A percentile compares a stretch with the other conserved stretches of the same genome.
phyloP scores from a whole-genome alignment of 768 basidiomycete genomes.

The Tephrocybe sp. region DNA sequence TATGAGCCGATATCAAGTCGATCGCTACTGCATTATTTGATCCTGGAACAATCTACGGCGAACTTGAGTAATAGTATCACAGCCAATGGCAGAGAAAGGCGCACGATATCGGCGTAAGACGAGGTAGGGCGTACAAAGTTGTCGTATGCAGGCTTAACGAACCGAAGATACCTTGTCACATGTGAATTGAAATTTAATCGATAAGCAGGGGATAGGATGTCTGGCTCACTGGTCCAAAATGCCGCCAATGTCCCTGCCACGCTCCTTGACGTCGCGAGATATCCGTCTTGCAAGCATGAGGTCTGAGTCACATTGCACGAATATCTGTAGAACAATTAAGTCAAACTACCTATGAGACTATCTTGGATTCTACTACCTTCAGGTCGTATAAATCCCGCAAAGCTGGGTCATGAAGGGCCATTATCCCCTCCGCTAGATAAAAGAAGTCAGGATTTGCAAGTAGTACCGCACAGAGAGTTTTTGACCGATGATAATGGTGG shows the following conservation, averaged over 20 bases:
- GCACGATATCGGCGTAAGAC: conserved; percentile 85
- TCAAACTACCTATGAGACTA: no score
- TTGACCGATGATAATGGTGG: conserved; percentile 84
- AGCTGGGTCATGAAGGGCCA: conserved; percentile 80
- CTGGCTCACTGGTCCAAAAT: conserved; percentile 79
- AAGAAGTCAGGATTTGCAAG: not conserved
- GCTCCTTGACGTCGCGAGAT: conserved; percentile 82
- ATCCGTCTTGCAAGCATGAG: conserved; percentile 96
- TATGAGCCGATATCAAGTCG: conserved; percentile 90
- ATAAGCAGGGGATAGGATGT: not conserved
- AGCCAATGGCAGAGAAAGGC: conserved; percentile 14
- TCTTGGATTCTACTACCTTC: no score
- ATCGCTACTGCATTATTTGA: conserved; percentile 88
- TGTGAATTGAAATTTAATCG: not conserved
- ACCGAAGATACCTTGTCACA: conserved; percentile 75
- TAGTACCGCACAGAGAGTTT: not conserved
- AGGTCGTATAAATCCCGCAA: conserved; percentile 87
- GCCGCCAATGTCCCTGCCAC: conserved; percentile 83
- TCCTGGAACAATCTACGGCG: conserved; percentile 88
- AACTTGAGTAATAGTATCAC: not conserved
- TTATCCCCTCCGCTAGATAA: conserved; percentile 80
- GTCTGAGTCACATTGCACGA: conserved; percentile 93
- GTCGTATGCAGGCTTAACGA: conserved; percentile 94
- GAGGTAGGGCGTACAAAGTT: conserved; percentile 91
- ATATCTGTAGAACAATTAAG: no score